These are phyloP conservation scores for Manihot esculenta DNA, from an alignment of 441 rosid genomes.

Conservation along the genomic window DNA sequence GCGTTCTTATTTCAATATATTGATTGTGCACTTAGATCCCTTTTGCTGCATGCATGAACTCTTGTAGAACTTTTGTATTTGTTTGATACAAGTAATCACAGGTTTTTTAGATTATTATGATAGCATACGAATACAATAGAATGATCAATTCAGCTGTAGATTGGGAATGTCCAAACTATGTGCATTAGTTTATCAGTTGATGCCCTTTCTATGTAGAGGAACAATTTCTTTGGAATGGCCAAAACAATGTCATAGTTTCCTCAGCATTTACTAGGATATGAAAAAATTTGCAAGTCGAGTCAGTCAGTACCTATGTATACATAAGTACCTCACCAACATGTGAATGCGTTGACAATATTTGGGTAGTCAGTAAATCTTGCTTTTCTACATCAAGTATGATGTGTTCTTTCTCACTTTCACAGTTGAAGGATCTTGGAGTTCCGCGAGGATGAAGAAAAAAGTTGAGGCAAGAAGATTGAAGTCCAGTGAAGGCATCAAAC, in stretches of 20 bases:
- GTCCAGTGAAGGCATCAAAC: conserved; percentile 20
- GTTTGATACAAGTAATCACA: background rate
- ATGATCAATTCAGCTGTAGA: background rate
- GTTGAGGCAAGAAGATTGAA: conserved; percentile 33
- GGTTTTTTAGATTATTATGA: background rate
- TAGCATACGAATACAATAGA: background rate
- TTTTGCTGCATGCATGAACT: background rate
- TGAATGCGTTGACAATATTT: background rate
- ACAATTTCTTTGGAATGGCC: background rate
- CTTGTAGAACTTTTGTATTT: background rate
- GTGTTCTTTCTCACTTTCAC: conserved; percentile 12
- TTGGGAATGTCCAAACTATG: background rate
- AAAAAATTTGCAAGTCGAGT: too few species aligned
- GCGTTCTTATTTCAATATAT: too few species aligned
- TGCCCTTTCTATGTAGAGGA: background rate
- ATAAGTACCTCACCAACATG: background rate
- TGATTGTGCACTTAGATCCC: background rate
- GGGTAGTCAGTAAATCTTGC: background rate
- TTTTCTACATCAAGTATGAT: conserved; percentile 2
- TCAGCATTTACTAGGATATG: too few species aligned
- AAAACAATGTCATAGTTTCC: background rate
- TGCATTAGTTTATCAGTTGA: background rate
- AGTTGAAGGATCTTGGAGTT: conserved; percentile 84
- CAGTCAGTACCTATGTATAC: too few species aligned
- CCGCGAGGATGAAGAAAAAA: conserved; percentile 50